Evolutionary conservation across 2,329 filamentous ascomycete species (phyloP).

Genomic region (Pseudopithomyces chartarum): DNA sequence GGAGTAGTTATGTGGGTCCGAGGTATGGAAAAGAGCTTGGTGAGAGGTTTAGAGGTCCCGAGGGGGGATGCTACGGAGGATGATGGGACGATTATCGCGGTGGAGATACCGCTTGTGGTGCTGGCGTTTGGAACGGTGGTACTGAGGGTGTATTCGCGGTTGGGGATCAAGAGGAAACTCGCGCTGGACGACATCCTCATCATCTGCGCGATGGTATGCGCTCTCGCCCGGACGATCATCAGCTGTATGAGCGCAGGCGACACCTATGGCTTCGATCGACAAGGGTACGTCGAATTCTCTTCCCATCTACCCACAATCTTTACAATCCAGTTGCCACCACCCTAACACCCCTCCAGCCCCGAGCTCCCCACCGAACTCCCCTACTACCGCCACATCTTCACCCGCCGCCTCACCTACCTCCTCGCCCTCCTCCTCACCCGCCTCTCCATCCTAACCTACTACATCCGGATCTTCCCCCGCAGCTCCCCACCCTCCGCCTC

Average conservation of each 20-base stretch:
- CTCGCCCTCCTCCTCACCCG: conserved; percentile 39
- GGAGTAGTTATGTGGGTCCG: background rate
- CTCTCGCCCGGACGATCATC: conserved; percentile 29
- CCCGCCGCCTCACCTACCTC: conserved; percentile 42
- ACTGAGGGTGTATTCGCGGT: conserved; percentile 28
- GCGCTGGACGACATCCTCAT: conserved; percentile 32
- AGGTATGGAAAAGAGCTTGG: background rate
- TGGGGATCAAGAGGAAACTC: conserved; percentile 28
- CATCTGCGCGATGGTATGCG: conserved; percentile 27
- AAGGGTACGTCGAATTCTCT: conserved; percentile 19
- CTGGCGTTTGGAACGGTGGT: conserved; percentile 27
- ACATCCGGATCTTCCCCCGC: conserved; percentile 41
- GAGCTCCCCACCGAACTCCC: conserved; percentile 23
- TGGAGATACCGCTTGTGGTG: conserved; percentile 33
- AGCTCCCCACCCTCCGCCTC: conserved; percentile 21
- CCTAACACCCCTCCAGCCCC: conserved; percentile 15
- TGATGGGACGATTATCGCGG: conserved; percentile 21
- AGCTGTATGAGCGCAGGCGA: conserved; percentile 35
- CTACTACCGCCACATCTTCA: conserved; percentile 36
- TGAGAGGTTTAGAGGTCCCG: background rate
- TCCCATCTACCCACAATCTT: background rate
- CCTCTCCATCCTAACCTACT: conserved; percentile 42
- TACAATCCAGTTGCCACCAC: no score
- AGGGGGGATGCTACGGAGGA: background rate
- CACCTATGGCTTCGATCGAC: conserved; percentile 26